Evolutionary conservation across 768 basidiomycete species (phyloP).

Genomic region (Tulasnella sp.): DNA sequence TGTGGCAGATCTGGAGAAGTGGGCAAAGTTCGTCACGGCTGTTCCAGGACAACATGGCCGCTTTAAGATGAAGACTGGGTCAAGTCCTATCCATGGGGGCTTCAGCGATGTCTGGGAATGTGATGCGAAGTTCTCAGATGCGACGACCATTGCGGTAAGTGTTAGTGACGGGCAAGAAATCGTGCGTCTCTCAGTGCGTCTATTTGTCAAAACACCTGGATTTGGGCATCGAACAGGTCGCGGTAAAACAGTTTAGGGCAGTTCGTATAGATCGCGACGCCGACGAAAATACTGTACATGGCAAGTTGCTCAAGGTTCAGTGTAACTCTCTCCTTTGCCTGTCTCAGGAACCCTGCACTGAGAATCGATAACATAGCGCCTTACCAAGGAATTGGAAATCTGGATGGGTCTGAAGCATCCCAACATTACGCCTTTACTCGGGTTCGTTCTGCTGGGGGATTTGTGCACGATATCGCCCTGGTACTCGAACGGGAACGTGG

Average conservation of each 20-base stretch:
- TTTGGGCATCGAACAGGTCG: background rate
- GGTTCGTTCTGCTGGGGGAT: background rate
- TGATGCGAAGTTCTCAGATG: background rate
- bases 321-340: background rate
- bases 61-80: background rate
- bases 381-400: background rate
- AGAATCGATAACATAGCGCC: background rate
- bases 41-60: background rate
- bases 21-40: background rate
- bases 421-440: background rate
- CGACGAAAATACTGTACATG: background rate
- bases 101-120: conserved; percentile 10
- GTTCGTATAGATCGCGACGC: background rate
- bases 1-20: too few species aligned
- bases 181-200: too few species aligned
- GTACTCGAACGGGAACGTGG: background rate
- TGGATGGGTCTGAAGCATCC: background rate
- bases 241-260: background rate
- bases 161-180: too few species aligned
- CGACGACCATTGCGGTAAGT: background rate
- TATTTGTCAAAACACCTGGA: too few species aligned
- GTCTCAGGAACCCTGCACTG: background rate
- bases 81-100: background rate
- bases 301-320: background rate
- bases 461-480: background rate